Percentiles rank a stretch among this genome's conserved stretches.
Conservation (phyloP, 345 rosid species). For the Draba incana region DNA sequence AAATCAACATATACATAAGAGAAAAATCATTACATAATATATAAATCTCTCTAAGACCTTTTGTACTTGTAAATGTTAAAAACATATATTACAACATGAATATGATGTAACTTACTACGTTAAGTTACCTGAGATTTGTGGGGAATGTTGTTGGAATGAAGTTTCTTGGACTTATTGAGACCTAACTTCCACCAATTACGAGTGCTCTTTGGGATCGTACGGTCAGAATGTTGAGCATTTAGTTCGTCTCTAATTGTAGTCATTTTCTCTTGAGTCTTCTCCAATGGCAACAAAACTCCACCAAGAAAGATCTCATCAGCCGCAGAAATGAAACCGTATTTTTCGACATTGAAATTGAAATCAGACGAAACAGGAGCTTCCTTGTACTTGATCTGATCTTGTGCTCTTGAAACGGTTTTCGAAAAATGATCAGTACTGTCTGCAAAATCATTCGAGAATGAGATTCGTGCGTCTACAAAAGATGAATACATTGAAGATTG, state of each 20-base stretch:
- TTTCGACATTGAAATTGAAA: conserved; percentile 67
- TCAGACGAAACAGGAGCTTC: conserved; percentile 90
- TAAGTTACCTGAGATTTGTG: conserved; percentile 36
- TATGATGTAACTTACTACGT: background rate
- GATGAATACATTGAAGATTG: conserved; percentile 48
- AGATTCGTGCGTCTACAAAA: conserved; percentile 78
- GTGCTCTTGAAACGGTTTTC: background rate
- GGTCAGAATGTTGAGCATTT: conserved; percentile 48
- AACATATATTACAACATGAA: background rate
- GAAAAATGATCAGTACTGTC: conserved; percentile 38
- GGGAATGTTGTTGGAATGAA: conserved; percentile 37
- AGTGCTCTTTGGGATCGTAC: conserved; percentile 25
- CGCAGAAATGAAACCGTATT: conserved; percentile 63
- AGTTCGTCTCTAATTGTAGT: conserved; percentile 63
- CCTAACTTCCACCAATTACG: conserved; percentile 46
- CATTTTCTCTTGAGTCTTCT: conserved; percentile 46
- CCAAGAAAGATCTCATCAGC: conserved; percentile 74
- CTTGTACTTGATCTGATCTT: conserved; percentile 48
- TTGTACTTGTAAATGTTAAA: background rate
- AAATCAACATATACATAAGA: background rate
- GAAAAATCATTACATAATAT: no score
- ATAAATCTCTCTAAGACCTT: background rate
- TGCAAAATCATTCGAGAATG: conserved; percentile 83
- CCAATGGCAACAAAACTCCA: conserved; percentile 70
- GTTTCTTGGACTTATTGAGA: conserved; percentile 37